Base-by-base conservation (phyloP, 352 stramenopile genomes). In the Proteromonas lacertae region DNA sequence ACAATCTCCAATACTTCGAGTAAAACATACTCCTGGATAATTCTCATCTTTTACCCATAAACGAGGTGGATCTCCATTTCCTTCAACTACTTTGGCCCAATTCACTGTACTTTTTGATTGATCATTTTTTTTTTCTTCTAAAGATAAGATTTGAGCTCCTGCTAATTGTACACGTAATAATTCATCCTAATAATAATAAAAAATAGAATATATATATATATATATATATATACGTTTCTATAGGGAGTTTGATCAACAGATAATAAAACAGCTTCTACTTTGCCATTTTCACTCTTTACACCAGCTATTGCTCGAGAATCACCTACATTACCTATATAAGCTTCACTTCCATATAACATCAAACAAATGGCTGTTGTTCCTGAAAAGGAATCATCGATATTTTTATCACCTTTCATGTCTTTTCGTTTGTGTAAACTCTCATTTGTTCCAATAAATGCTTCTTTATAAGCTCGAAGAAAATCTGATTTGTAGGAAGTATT, bases 101-200 rank as follows among this genome's bases (percentile, higher is more conserved):
- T n/a, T n/a, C n/a, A n/a, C n/a, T n/a, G n/a, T n/a, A n/a, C n/a
- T 54, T 92, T n/a, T n/a, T n/a, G n/a, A n/a, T n/a, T n/a, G n/a
- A n/a, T n/a, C n/a, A n/a, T n/a, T n/a, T n/a, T n/a, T 74, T 18
- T 92, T 68, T 53, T 93, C 77, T 59, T 92, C 77, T 9, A 91
- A 60, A 0, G 72, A 86, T 32, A 91, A 59, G 40, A 92, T 78
- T n/a, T 72, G 60, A 4, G 69, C 80, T 17, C 77, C n/a, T n/a
- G n/a, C n/a, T n/a, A n/a, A n/a, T n/a, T n/a, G n/a, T n/a, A n/a
- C n/a, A n/a, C n/a, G n/a, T n/a, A n/a, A n/a, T n/a, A n/a, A n/a
- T n/a, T n/a, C n/a, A n/a, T n/a, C n/a, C n/a, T n/a, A n/a, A n/a
- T n/a, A n/a, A n/a, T n/a, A n/a, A n/a, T n/a, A n/a, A n/a, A n/a